Conservation (phyloP, 352 stramenopile species). For the Pythium aquatile region DNA sequence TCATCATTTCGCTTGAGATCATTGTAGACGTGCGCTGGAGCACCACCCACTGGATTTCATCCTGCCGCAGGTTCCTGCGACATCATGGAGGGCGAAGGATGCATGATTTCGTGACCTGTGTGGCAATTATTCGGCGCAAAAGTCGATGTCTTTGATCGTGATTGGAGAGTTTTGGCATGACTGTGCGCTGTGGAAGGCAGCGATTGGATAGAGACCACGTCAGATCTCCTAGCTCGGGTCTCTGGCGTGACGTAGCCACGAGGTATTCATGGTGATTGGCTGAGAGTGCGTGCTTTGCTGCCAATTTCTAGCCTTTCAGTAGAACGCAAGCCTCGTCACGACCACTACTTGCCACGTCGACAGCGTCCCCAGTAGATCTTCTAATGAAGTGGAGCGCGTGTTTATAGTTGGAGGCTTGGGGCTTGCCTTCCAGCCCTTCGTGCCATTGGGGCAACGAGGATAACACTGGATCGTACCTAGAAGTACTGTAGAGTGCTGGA, state of each 20-base stretch:
- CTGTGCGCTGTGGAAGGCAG: neutral
- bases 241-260: neutral
- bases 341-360: neutral
- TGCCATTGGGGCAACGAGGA: too few species aligned
- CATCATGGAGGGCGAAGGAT: neutral
- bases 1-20: too few species aligned
- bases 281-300: neutral
- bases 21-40: too few species aligned
- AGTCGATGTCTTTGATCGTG: neutral
- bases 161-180: neutral
- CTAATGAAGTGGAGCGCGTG: too few species aligned
- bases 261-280: neutral
- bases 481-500: too few species aligned
- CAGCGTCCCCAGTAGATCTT: neutral
- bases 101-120: neutral
- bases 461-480: too few species aligned
- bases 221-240: neutral
- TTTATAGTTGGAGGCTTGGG: too few species aligned
- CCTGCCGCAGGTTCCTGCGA: too few species aligned
- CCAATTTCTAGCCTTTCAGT: neutral
- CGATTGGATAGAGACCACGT: neutral
- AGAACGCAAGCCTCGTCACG: neutral
- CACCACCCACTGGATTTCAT: too few species aligned
- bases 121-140: neutral
- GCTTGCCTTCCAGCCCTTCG: too few species aligned